Evolutionary conservation across 345 rosid species (phyloP).

Genomic region (Eucalyptus pauciflora): DNA sequence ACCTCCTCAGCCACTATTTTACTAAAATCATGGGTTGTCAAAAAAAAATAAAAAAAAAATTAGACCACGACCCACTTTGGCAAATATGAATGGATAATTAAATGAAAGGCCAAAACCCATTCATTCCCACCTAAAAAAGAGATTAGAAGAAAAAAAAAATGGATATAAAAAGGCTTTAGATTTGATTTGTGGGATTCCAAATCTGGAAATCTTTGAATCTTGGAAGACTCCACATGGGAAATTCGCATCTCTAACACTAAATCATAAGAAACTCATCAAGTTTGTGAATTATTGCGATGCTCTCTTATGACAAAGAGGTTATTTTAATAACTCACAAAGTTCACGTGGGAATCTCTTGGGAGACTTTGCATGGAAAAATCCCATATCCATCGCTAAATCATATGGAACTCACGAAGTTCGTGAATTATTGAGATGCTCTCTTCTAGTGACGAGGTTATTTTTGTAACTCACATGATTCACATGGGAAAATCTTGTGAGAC

Average conservation of each 20-base stretch:
- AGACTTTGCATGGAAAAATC: not conserved
- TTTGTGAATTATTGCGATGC: not conserved
- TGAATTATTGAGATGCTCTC: not conserved
- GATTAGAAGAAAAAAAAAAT: not conserved
- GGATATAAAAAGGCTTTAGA: not conserved
- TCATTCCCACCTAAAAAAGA: not conserved
- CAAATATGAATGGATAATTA: not conserved
- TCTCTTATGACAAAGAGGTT: fast-evolving
- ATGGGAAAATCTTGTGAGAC: not conserved
- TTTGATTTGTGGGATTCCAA: not conserved
- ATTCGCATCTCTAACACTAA: not conserved
- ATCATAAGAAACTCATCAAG: not conserved
- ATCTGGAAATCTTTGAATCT: not conserved
- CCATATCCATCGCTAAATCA: not conserved
- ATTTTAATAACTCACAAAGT: not conserved
- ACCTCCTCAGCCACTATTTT: not conserved
- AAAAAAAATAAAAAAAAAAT: not conserved
- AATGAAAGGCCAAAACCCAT: not conserved
- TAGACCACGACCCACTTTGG: not conserved
- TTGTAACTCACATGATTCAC: not conserved
- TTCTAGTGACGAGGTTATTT: not conserved
- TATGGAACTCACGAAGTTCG: not conserved
- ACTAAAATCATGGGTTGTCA: not conserved
- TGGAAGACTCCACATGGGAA: not conserved
- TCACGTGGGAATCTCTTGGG: not conserved